A percentile compares a stretch with the other conserved stretches of the same genome.
Conservation (phyloP, 768 basidiomycete species). For the Plicaturopsis crispa region DNA sequence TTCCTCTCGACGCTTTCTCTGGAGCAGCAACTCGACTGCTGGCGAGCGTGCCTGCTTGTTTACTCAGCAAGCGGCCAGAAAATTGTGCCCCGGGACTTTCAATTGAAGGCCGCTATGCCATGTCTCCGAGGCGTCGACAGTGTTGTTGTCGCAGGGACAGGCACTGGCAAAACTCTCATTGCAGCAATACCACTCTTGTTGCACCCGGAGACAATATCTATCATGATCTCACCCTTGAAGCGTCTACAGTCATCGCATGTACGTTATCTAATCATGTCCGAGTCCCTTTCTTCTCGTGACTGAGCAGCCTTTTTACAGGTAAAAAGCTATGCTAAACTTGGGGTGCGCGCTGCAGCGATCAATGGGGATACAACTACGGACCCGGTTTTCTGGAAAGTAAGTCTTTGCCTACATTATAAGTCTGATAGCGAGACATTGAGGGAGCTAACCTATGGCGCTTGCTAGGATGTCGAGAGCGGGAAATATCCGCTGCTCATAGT, state of each 20-base stretch:
- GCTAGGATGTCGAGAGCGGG: conserved; percentile 6
- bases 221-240: conserved; percentile 9
- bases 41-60: conserved; percentile 1
- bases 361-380: conserved; percentile 15
- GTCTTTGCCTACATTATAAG: too few species aligned
- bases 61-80: conserved; percentile 4
- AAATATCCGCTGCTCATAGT: conserved; percentile 10
- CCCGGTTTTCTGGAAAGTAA: conserved; percentile 12
- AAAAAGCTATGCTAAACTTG: too few species aligned
- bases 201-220: conserved; percentile 4
- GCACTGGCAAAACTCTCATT: conserved; percentile 21
- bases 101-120: conserved; percentile 14
- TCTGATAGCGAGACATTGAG: too few species aligned
- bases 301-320: background rate
- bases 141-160: conserved; percentile 17
- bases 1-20: background rate
- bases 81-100: conserved; percentile 17
- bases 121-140: conserved; percentile 11
- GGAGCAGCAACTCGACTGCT: background rate
- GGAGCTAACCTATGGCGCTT: background rate
- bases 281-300: background rate
- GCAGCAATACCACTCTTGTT: conserved; percentile 18
- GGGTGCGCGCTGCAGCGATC: too few species aligned
- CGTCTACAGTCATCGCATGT: conserved; percentile 9
- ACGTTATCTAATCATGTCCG: too few species aligned